Percentiles rank a stretch among this genome's conserved stretches.
Evolutionary conservation across 768 basidiomycete genomes (phyloP).

Genomic region (Boletus pseudo-olivaceus): DNA sequence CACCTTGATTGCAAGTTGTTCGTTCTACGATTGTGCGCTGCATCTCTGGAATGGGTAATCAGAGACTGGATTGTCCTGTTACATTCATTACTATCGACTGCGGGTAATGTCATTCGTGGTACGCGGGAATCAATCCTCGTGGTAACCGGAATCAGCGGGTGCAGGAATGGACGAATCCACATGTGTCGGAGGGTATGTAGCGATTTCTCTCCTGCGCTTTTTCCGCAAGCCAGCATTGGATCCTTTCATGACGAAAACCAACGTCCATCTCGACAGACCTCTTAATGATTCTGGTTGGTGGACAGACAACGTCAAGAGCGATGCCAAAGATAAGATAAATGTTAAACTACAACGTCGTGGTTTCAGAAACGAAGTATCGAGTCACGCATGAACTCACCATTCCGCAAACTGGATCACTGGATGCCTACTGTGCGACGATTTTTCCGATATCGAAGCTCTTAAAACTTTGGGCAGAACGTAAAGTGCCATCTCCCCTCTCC

Average conservation of each 20-base stretch:
- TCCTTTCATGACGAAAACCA: conserved; percentile 64
- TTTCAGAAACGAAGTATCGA: conserved; percentile 8
- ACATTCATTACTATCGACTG: neutral
- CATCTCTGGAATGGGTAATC: conserved; percentile 72
- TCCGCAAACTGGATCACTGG: conserved; percentile 44
- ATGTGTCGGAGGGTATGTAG: conserved; percentile 10
- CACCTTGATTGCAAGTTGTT: conserved; percentile 79
- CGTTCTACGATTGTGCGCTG: conserved; percentile 90
- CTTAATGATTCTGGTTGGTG: conserved; percentile 65
- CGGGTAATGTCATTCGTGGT: neutral
- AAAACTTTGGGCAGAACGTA: conserved; percentile 75
- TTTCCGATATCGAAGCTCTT: conserved; percentile 56
- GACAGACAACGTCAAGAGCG: conserved; percentile 58
- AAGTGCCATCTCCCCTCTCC: conserved; percentile 76
- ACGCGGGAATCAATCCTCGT: neutral
- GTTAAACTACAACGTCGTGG: conserved; percentile 39
- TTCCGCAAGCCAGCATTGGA: conserved; percentile 55
- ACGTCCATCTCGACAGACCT: conserved; percentile 70
- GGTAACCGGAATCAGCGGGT: neutral
- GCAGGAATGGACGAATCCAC: conserved; percentile 1
- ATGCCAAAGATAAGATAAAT: conserved; percentile 62
- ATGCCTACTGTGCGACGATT: conserved; percentile 46
- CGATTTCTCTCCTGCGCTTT: conserved; percentile 22
- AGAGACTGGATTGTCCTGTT: neutral
- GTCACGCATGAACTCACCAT: conserved; percentile 39